Evolutionary conservation across 2,329 filamentous ascomycete genomes (phyloP), one percentile per base, ranked within the genome.

Genomic region (Xylaria sp.): DNA sequence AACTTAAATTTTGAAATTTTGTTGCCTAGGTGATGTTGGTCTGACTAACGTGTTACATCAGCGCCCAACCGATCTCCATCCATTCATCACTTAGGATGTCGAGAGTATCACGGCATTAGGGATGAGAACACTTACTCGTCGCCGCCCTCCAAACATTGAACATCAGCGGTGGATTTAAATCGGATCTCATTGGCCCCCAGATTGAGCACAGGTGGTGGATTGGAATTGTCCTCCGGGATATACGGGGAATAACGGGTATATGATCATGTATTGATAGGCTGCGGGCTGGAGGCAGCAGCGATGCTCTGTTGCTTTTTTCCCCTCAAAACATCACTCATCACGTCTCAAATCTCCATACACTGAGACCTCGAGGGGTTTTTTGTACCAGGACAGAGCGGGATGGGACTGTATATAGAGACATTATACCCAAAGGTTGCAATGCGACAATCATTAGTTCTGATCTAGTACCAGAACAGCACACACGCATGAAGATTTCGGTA

Each of bases 341-440:
- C 18, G 28, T 46, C 41, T 37, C 34, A 28, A 6, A 28, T 25
- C 37, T 20, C 15, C 8, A 37, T 34, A 55, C 28, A 34, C 34
- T 32, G 52, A 55, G 52, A 37, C 28, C 18, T 37, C 52, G n/a
- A 55, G 52, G 51, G 52, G 37, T 55, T 55, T 55, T 55, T 55
- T 55, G 52, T 55, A 55, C 52, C 52, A 55, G 52, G 52, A 55
- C 52, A 55, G 52, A 55, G 52, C 6, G 32, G 52, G 52, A 55
- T 2, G 50, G 52, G 52, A 3, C 3, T 34, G 50, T 34, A 18
- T 9, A 7, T 12, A 34, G 15, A 7, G 46, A 3, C 12, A 18
- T 6, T 13, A 18, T 3, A 23, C 5, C 15, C 6, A 46, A 15
- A n/a, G 10, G 23, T 8, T 6, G 23, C 50, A 32, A 52, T 10